These are phyloP conservation scores for Russula ochroleuca DNA, from an alignment of 768 basidiomycete genomes.

Conservation along the genomic window DNA sequence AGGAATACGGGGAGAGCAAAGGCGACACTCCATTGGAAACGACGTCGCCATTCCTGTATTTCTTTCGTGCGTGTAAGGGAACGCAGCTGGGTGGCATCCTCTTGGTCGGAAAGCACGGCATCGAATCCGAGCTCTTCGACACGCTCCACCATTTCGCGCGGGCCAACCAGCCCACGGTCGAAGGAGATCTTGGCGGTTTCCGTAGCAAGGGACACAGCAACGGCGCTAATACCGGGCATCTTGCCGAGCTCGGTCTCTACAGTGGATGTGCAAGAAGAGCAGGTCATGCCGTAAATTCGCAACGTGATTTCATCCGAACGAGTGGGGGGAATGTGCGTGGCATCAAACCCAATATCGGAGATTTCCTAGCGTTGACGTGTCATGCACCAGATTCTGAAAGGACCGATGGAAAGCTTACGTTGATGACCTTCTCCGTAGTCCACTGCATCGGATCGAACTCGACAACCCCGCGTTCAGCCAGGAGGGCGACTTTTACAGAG, in stretches of 20 bases:
- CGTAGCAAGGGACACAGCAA: conserved; percentile 70
- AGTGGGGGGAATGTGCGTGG: conserved; percentile 63
- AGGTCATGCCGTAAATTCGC: conserved; percentile 89
- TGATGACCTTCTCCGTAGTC: conserved; percentile 74
- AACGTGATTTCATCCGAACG: conserved; percentile 67
- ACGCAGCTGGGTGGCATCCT: conserved; percentile 77
- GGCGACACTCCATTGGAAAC: conserved; percentile 65
- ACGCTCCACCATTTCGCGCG: conserved; percentile 83
- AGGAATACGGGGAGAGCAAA: conserved; percentile 96
- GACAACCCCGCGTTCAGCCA: conserved; percentile 88
- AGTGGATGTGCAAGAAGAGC: conserved; percentile 72
- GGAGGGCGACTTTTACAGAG: conserved; percentile 90
- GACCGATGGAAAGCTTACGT: conserved; percentile 45
- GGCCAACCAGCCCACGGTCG: conserved; percentile 65
- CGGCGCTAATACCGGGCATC: conserved; percentile 68
- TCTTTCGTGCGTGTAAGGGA: conserved; percentile 88
- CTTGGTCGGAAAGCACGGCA: conserved; percentile 75
- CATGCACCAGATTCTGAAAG: not conserved
- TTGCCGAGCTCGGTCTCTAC: conserved; percentile 65
- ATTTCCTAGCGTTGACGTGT: conserved; percentile 58
- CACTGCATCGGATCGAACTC: conserved; percentile 85
- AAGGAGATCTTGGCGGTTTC: conserved; percentile 73
- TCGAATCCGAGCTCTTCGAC: conserved; percentile 90
- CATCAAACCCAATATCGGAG: conserved; percentile 89
- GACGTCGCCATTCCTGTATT: conserved; percentile 80